These are phyloP conservation scores for Pisolithus marmoratus DNA, from an alignment of 768 basidiomycete genomes.

Conservation along the genomic window DNA sequence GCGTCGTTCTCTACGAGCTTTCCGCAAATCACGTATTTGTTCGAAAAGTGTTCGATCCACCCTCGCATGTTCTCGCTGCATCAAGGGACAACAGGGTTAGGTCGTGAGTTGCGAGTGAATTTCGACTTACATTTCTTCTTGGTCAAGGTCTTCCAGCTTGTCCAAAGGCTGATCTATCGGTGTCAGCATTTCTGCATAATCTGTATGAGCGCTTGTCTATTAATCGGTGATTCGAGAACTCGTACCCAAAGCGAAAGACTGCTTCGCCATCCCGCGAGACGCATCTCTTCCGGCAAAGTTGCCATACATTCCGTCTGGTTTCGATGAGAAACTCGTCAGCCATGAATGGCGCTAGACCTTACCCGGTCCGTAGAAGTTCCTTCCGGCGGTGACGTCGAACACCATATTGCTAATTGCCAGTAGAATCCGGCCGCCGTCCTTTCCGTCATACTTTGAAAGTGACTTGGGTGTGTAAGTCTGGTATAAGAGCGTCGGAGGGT, in stretches of 20 bases:
- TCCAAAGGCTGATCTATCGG: conserved; percentile 84
- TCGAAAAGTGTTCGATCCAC: conserved; percentile 91
- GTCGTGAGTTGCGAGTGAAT: neutral
- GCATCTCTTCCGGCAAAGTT: conserved; percentile 98
- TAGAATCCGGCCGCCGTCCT: conserved; percentile 65
- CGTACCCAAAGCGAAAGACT: conserved; percentile 89
- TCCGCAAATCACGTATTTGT: conserved; percentile 90
- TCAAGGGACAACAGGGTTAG: conserved; percentile 5
- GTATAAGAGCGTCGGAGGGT: conserved; percentile 74
- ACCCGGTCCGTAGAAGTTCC: conserved; percentile 95
- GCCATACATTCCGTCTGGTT: conserved; percentile 87
- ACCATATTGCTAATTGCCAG: conserved; percentile 84
- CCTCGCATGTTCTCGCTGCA: conserved; percentile 89
- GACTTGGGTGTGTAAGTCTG: conserved; percentile 76
- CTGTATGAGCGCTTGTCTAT: neutral
- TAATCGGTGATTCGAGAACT: neutral
- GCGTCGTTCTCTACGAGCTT: conserved; percentile 79
- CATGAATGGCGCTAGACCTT: conserved; percentile 19
- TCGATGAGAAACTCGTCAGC: neutral
- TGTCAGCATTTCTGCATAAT: conserved; percentile 76
- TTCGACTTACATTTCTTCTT: conserved; percentile 72
- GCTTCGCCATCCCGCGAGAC: conserved; percentile 95
- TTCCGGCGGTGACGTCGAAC: conserved; percentile 88
- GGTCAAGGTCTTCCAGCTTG: conserved; percentile 69
- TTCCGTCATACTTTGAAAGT: conserved; percentile 60